Evolutionary conservation across 345 rosid genomes (phyloP), one percentile per base, ranked within the genome.

Genomic region (Cardamine resedifolia): DNA sequence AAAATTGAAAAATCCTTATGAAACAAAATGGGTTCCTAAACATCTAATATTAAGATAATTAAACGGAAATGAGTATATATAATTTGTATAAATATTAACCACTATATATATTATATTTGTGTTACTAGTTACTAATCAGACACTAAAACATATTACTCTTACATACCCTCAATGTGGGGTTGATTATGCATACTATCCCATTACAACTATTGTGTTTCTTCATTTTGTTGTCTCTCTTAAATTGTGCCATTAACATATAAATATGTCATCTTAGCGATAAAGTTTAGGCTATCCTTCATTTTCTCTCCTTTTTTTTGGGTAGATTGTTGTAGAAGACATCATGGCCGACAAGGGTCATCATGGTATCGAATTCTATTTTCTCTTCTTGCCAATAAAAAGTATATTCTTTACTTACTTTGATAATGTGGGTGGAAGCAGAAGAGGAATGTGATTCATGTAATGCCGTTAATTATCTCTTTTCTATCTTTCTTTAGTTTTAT

Each of bases 331-430:
- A n/a, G 31, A 67, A 67, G 38, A 51, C 60, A 67, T 30, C 73
- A 60, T 75, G 78, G 73, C 73, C 73, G 73, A 75, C 73, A 67
- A 51, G 47, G 5, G 39, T 60, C 73, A 75, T 75, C 64, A 75
- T 67, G 57, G 73, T 67, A 74, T 74, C 77, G 59, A 74, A 51
- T 67, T 39, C 59, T 59, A 12, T 45, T 41, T 26, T 18, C 47
- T 26, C 10, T n/a, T 58, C 21, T 49, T 67, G 78, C 56, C 34
- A 31, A 59, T 58, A 58, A 67, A 28, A 59, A 74, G 72, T 66
- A 74, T 66, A 74, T 74, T 65, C 72, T 59, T 74, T 66, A 38
- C 73, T 67, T 58, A 67, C 78, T 59, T 67, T 41, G 49, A 67
- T 18, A 51, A 66, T 60, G 61, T 67, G 68, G 63, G 68, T 75